Evolutionary conservation across 2,329 filamentous ascomycete species (phyloP).

Genomic region (Verticillium isaacii): DNA sequence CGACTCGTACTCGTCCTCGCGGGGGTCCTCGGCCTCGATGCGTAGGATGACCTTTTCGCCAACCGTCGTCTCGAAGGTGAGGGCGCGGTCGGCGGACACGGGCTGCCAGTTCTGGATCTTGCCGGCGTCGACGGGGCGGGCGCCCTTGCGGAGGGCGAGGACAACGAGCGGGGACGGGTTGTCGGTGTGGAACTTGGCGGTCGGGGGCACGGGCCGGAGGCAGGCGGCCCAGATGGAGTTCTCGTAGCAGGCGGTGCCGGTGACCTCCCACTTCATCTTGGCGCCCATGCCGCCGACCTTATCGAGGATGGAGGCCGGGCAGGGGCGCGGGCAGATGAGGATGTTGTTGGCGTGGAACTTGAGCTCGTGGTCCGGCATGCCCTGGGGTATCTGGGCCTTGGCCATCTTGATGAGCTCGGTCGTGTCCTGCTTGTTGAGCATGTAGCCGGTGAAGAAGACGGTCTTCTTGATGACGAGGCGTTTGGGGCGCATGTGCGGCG

Average conservation of each 20-base stretch:
- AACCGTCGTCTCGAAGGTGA: constrained; percentile 77
- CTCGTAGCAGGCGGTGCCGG: constrained; percentile 68
- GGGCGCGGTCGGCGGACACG: constrained; percentile 62
- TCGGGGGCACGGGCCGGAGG: constrained; percentile 66
- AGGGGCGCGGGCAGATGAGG: constrained; percentile 77
- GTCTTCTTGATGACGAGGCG: constrained; percentile 74
- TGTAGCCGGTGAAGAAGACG: constrained; percentile 89
- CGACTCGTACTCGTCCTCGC: constrained; percentile 60
- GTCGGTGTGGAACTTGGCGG: constrained; percentile 70
- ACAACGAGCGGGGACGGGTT: constrained; percentile 76
- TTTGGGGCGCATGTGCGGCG: constrained; percentile 29
- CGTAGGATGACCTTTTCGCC: constrained; percentile 81
- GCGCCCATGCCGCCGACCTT: constrained; percentile 84
- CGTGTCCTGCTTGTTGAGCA: constrained; percentile 69
- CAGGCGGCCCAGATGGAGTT: constrained; percentile 84
- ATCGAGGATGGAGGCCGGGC: constrained; percentile 65
- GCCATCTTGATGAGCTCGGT: constrained; percentile 69
- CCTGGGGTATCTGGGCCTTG: constrained; percentile 46
- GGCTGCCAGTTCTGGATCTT: constrained; percentile 83
- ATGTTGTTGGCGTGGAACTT: constrained; percentile 86
- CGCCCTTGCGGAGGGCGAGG: constrained; percentile 71
- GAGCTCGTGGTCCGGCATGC: constrained; percentile 63
- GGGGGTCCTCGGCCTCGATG: constrained; percentile 66
- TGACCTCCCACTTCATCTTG: constrained; percentile 80
- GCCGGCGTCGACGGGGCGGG: constrained; percentile 72